A percentile compares a stretch with the other conserved stretches of the same genome.
Evolutionary conservation across 495 filamentous ascomycete genomes (phyloP).

Genomic region (Geopyxis carbonaria): DNA sequence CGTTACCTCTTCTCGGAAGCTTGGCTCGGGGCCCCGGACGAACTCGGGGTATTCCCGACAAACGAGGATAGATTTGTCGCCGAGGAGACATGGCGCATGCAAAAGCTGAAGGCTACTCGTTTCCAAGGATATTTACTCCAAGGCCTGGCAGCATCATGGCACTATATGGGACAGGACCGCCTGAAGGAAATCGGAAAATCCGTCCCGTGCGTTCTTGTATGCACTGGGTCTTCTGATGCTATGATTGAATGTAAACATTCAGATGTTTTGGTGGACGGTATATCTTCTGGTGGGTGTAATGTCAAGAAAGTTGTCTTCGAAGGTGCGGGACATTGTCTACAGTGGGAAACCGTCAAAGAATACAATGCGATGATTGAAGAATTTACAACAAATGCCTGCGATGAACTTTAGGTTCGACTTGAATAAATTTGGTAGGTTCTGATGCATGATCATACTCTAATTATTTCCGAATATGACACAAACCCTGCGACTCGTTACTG

Average conservation of each 20-base stretch:
- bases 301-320: constrained; percentile 40
- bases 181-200: constrained; percentile 42
- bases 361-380: constrained; percentile 42
- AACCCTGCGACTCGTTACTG: too few relatives aligned
- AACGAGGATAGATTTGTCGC: constrained; percentile 68
- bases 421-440: too few relatives aligned
- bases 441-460: too few relatives aligned
- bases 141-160: constrained; percentile 61
- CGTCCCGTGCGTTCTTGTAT: constrained; percentile 54
- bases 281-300: constrained; percentile 28
- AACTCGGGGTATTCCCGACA: constrained; percentile 42
- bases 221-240: constrained; percentile 55
- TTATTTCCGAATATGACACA: too few relatives aligned
- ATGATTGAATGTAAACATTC: constrained; percentile 58
- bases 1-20: constrained; percentile 39
- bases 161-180: constrained; percentile 50
- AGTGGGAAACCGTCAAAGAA: constrained; percentile 44
- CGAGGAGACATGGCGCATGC: constrained; percentile 39
- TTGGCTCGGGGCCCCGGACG: constrained; percentile 48
- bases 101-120: constrained; percentile 14
- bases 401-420: too few relatives aligned
- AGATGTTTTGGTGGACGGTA: constrained; percentile 29
- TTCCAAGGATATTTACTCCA: constrained; percentile 53
- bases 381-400: constrained; percentile 20
- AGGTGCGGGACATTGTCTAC: constrained; percentile 51